phyloP scores from a whole-genome alignment of 768 basidiomycete genomes.

The Trametopsis cervina region DNA sequence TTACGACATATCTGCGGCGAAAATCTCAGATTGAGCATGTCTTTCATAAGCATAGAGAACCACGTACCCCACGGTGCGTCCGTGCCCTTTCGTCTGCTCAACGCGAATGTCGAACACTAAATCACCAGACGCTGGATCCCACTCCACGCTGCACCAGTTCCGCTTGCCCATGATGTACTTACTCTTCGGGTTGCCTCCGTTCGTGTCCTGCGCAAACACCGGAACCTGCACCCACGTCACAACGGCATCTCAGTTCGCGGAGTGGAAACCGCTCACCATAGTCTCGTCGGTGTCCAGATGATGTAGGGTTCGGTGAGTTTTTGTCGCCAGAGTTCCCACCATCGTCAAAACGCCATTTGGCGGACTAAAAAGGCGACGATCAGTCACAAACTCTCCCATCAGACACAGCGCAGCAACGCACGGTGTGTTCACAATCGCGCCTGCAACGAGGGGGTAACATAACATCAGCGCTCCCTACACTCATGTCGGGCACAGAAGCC shows the following conservation, averaged over 20 bases:
- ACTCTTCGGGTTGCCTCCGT: constrained; percentile 68
- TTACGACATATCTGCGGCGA: constrained; percentile 19
- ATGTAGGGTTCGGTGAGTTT: constrained; percentile 85
- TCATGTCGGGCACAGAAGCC: neutral
- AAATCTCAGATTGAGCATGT: neutral
- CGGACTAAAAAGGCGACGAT: constrained; percentile 30
- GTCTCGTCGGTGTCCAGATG: constrained; percentile 76
- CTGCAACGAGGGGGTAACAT: constrained; percentile 25
- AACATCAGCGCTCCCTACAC: constrained; percentile 2
- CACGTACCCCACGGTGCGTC: constrained; percentile 72
- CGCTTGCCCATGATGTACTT: constrained; percentile 82
- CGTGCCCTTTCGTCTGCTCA: constrained; percentile 77
- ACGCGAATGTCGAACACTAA: constrained; percentile 80
- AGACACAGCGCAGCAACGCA: constrained; percentile 29
- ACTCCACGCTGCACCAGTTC: constrained; percentile 77
- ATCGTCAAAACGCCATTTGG: constrained; percentile 68
- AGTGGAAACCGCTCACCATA: constrained; percentile 47
- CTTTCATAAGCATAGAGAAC: neutral
- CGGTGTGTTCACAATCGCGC: constrained; percentile 97
- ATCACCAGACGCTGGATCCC: constrained; percentile 51
- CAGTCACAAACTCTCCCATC: constrained; percentile 1
- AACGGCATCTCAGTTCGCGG: neutral
- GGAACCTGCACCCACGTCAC: constrained; percentile 45
- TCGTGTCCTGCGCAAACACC: constrained; percentile 68
- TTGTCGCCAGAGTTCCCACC: constrained; percentile 74